Percentiles rank a stretch among this genome's conserved stretches.
Conservation (phyloP, 1,284 basidiomycete species). For the Phaffia rhodozyma region DNA sequence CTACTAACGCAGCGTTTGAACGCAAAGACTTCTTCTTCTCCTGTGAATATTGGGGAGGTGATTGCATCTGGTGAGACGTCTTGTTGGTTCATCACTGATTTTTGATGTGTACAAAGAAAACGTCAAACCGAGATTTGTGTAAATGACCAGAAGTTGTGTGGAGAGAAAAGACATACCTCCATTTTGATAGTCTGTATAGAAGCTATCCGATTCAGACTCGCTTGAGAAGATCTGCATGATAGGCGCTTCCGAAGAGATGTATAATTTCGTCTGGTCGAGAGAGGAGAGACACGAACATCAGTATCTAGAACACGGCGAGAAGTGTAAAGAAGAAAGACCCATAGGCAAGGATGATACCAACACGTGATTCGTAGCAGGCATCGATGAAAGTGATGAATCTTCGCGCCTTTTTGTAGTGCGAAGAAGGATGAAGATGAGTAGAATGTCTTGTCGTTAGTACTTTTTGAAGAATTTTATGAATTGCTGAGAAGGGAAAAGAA, state of each 20-base stretch:
- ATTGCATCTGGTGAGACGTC: constrained; percentile 39
- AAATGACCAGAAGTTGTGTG: background rate
- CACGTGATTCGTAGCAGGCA: constrained; percentile 84
- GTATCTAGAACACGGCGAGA: background rate
- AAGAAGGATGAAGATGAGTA: too few species aligned
- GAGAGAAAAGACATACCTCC: constrained; percentile 32
- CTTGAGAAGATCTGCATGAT: constrained; percentile 78
- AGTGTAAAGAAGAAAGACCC: constrained; percentile 8
- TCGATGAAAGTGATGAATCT: constrained; percentile 98
- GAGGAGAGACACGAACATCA: background rate
- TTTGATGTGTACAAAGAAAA: background rate
- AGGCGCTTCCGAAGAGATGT: constrained; percentile 78
- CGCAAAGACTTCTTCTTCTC: constrained; percentile 88
- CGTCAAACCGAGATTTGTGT: background rate
- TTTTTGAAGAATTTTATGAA: too few species aligned
- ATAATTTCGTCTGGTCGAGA: constrained; percentile 61
- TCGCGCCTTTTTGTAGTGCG: constrained; percentile 54
- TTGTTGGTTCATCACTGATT: constrained; percentile 69
- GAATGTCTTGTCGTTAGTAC: too few species aligned
- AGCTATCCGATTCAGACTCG: constrained; percentile 37
- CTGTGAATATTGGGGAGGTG: constrained; percentile 72
- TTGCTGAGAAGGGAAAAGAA: constrained; percentile 3
- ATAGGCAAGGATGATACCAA: constrained; percentile 25
- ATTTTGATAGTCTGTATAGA: constrained; percentile 60
- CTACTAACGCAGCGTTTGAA: constrained; percentile 86